Conservation (phyloP, 2,329 filamentous ascomycete genomes). For the Chrysoporthe puriensis region DNA sequence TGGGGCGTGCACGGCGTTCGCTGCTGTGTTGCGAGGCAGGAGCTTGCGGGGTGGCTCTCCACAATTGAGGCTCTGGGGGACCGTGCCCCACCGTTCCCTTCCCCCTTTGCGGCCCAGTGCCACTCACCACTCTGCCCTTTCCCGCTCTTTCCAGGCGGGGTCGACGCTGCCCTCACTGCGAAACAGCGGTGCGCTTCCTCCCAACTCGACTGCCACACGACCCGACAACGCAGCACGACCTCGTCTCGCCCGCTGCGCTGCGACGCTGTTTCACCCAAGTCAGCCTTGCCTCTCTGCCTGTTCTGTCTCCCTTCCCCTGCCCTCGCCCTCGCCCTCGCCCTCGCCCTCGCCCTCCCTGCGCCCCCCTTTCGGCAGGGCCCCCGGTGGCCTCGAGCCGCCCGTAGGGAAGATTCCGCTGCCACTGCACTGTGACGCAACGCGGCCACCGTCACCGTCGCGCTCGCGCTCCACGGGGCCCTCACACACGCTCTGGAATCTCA, state of each 20-base stretch:
- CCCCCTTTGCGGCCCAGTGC: neutral
- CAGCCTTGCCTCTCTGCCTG: neutral
- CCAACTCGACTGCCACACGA: slow-evolving; percentile 4
- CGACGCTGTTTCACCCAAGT: slow-evolving; percentile 6
- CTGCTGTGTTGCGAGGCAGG: neutral
- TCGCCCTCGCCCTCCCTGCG: no score
- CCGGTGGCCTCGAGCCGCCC: neutral
- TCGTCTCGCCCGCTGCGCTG: neutral
- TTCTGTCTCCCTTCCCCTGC: neutral
- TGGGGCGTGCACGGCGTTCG: no score
- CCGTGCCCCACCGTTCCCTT: neutral
- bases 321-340: neutral
- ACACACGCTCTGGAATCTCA: neutral
- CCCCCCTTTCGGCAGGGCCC: neutral
- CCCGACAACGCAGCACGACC: neutral
- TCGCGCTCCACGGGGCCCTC: neutral
- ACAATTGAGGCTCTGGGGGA: slow-evolving; percentile 7
- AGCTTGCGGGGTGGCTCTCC: neutral
- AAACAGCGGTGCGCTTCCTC: slow-evolving; percentile 18
- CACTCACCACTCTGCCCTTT: neutral
- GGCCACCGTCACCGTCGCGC: neutral
- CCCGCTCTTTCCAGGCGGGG: slow-evolving; percentile 19
- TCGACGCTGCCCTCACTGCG: slow-evolving; percentile 2
- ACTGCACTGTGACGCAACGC: neutral
- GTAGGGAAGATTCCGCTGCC: neutral